Evolutionary conservation across 2,329 filamentous ascomycete genomes (phyloP).

Genomic region (Colletotrichum eleusines): DNA sequence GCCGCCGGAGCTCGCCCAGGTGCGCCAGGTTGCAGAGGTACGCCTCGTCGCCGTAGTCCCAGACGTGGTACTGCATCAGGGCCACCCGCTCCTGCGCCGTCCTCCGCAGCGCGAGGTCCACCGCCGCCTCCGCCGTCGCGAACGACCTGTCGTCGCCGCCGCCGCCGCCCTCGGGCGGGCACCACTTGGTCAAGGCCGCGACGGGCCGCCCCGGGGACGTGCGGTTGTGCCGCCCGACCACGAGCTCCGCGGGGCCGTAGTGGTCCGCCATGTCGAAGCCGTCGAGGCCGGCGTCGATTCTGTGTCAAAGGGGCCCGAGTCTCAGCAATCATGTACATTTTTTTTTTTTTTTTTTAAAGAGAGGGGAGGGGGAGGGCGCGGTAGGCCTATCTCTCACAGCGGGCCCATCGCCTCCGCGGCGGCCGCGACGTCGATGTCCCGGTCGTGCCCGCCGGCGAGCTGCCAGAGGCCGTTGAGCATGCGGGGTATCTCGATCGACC

Average conservation of each 20-base stretch:
- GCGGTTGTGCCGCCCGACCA: constrained; percentile 23
- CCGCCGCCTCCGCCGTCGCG: constrained; percentile 16
- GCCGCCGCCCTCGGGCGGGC: constrained; percentile 29
- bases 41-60: constrained; percentile 33
- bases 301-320: background rate
- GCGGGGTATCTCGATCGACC: constrained; percentile 38
- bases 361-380: too few species aligned
- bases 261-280: constrained; percentile 54
- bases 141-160: constrained; percentile 16
- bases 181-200: constrained; percentile 35
- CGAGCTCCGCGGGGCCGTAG: constrained; percentile 45
- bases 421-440: constrained; percentile 16
- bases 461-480: constrained; percentile 38
- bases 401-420: constrained; percentile 21
- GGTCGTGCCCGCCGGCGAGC: constrained; percentile 33
- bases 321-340: background rate
- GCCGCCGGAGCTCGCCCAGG: background rate
- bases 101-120: constrained; percentile 16
- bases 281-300: constrained; percentile 44
- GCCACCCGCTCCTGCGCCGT: constrained; percentile 15
- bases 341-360: too few species aligned
- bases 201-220: background rate
- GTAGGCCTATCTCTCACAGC: constrained; percentile 8
- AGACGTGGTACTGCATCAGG: constrained; percentile 32
- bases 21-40: constrained; percentile 33